phyloP scores from a whole-genome alignment of 2,329 filamentous ascomycete species.

The Penicillium sp. region DNA sequence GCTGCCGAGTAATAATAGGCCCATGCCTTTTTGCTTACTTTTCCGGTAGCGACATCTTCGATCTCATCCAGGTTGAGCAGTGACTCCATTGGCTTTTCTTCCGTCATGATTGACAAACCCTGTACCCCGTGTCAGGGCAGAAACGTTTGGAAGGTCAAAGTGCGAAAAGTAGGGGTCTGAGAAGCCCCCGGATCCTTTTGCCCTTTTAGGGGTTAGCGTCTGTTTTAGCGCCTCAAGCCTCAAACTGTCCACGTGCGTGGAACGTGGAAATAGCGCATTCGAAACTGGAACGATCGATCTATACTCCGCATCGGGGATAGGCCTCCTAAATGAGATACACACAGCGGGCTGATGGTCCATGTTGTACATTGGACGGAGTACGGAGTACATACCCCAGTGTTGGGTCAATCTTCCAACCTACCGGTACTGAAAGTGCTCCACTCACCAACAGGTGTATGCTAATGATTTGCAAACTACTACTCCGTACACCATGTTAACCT shows the following conservation, averaged over 20 bases:
- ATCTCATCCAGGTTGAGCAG: slow-evolving; percentile 86
- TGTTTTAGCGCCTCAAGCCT: neutral
- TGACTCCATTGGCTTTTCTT: slow-evolving; percentile 51
- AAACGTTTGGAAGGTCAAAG: neutral
- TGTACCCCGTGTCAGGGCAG: no score
- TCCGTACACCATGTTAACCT: no score
- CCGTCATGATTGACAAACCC: neutral
- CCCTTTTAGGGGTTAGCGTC: neutral
- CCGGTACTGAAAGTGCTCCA: no score
- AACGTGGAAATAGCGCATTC: neutral
- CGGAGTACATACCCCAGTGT: no score
- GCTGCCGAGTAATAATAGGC: slow-evolving; percentile 87
- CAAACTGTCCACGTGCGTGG: no score
- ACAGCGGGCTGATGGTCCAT: no score
- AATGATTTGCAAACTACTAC: no score
- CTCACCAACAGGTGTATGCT: no score
- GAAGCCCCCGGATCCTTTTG: neutral
- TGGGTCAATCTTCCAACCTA: no score
- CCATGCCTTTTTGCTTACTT: slow-evolving; percentile 78
- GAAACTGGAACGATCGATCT: neutral
- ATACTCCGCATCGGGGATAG: no score
- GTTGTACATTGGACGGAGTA: no score
- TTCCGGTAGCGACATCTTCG: slow-evolving; percentile 71
- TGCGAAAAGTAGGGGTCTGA: neutral
- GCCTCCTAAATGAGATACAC: no score